These are phyloP conservation scores for Beta macrorhiza DNA, from an alignment of 179 eudicot genomes.

Conservation along the genomic window DNA sequence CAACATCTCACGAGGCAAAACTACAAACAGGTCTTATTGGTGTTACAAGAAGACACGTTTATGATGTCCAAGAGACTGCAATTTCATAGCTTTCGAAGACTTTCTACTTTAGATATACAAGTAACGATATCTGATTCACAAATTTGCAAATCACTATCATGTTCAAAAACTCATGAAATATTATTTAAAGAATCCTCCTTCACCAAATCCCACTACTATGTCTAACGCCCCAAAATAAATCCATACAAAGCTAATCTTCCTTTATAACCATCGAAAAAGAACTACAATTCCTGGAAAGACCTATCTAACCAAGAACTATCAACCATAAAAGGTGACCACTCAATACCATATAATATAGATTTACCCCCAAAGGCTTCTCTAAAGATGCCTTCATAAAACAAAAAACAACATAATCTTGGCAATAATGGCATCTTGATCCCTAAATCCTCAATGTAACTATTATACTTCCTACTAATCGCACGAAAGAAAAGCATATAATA, in stretches of 20 bases:
- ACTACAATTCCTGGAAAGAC: neutral
- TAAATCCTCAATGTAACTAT: neutral
- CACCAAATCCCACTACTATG: too few species aligned
- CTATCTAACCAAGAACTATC: neutral
- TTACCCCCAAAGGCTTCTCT: neutral
- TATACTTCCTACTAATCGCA: neutral
- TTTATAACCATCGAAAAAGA: neutral
- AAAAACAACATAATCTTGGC: neutral
- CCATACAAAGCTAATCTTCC: neutral
- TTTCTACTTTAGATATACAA: too few species aligned
- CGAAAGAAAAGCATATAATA: neutral
- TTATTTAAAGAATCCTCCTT: too few species aligned
- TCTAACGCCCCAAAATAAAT: too few species aligned
- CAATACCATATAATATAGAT: neutral
- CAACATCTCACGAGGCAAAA: too few species aligned
- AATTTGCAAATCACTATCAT: too few species aligned
- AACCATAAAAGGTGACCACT: neutral
- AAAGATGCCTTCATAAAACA: neutral
- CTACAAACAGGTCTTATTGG: too few species aligned
- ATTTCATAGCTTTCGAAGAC: too few species aligned
- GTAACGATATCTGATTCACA: too few species aligned
- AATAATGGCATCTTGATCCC: neutral
- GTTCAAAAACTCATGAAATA: too few species aligned
- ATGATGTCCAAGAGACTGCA: too few species aligned
- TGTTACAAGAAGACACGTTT: too few species aligned